Evolutionary conservation across 495 filamentous ascomycete genomes (phyloP).

Genomic region (Hypoxylon cercidicola): DNA sequence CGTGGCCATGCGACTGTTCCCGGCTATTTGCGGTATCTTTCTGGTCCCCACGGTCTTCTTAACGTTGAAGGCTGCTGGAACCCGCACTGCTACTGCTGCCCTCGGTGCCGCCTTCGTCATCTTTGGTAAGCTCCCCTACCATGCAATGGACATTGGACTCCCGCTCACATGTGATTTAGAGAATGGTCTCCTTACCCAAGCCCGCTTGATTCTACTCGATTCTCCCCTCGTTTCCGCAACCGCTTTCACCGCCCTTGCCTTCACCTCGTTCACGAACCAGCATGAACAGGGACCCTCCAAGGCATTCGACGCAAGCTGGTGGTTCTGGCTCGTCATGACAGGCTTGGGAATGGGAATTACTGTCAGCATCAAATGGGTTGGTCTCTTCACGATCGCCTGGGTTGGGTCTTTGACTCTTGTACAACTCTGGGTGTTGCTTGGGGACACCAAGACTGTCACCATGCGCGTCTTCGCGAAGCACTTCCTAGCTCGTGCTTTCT

Average conservation of each 20-base stretch:
- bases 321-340: slow-evolving; percentile 94
- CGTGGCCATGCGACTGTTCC: slow-evolving; percentile 95
- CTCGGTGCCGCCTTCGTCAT: slow-evolving; percentile 87
- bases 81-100: slow-evolving; percentile 81
- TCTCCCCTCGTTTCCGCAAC: slow-evolving; percentile 95
- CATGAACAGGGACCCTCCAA: slow-evolving; percentile 89
- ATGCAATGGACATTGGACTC: slow-evolving; percentile 26
- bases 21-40: slow-evolving; percentile 85
- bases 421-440: slow-evolving; percentile 93
- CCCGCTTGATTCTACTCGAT: slow-evolving; percentile 93
- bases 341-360: slow-evolving; percentile 91
- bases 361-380: slow-evolving; percentile 98
- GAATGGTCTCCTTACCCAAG: slow-evolving; percentile 94
- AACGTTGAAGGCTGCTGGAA: slow-evolving; percentile 90
- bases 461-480: slow-evolving; percentile 93
- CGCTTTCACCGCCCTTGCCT: slow-evolving; percentile 88
- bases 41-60: slow-evolving; percentile 93
- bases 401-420: slow-evolving; percentile 90
- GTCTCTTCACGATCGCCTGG: slow-evolving; percentile 98
- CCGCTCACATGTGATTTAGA: slow-evolving; percentile 61
- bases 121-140: slow-evolving; percentile 71
- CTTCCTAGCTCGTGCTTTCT: slow-evolving; percentile 90
- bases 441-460: slow-evolving; percentile 85
- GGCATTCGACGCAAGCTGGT: slow-evolving; percentile 91
- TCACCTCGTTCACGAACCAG: slow-evolving; percentile 94